A percentile compares a stretch with the other conserved stretches of the same genome.
Conservation (phyloP, 768 basidiomycete species). For the Candolleomyces efflorescens region DNA sequence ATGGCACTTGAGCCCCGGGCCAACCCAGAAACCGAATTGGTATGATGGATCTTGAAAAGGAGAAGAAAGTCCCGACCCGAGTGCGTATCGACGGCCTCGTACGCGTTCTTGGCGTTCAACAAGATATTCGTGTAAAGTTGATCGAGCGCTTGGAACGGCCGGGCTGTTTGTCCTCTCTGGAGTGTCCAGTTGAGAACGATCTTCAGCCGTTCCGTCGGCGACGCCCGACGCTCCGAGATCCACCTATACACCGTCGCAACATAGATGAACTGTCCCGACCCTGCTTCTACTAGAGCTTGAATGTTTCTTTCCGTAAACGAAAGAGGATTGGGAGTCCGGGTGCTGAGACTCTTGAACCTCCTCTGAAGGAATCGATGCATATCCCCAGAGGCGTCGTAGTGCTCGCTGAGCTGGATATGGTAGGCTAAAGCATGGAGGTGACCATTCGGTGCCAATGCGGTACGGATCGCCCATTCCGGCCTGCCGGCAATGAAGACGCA, state of each 20-base stretch:
- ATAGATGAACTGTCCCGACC: constrained; percentile 7
- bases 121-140: not conserved
- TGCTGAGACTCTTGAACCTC: not conserved
- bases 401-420: not conserved
- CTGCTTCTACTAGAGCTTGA: not conserved
- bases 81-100: not conserved
- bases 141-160: not conserved
- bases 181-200: not conserved
- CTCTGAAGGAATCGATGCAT: not conserved
- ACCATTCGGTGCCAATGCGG: not conserved
- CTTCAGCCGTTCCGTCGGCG: not conserved
- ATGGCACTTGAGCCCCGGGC: too few species aligned
- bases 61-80: not conserved
- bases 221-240: not conserved
- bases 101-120: not conserved
- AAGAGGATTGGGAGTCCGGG: not conserved
- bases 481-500: not conserved
- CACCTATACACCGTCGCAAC: not conserved
- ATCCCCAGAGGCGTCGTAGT: not conserved
- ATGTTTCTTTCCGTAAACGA: not conserved
- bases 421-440: not conserved
- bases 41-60: not conserved
- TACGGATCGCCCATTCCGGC: not conserved
- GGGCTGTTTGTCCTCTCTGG: not conserved
- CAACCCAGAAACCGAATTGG: too few species aligned